Percentiles rank a stretch among this genome's conserved stretches.
phyloP scores from a whole-genome alignment of 2,329 filamentous ascomycete genomes.

The Alternaria arbusti region DNA sequence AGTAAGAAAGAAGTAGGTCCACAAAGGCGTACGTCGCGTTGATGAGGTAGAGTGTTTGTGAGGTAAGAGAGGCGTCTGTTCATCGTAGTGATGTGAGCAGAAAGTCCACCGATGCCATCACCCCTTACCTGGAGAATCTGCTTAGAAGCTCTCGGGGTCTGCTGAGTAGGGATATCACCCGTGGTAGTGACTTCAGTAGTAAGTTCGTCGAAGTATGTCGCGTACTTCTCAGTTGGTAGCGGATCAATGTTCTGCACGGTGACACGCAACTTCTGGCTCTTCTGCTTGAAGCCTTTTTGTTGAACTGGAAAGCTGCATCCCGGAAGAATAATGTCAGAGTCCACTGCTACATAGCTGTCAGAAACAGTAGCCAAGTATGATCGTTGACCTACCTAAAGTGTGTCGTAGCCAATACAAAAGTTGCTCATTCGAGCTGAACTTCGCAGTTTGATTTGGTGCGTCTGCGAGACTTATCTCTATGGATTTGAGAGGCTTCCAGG shows the following conservation, averaged over 20 bases:
- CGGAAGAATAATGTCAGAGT: constrained; percentile 71
- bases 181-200: constrained; percentile 30
- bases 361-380: background rate
- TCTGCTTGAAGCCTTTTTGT: constrained; percentile 54
- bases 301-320: constrained; percentile 73
- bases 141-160: constrained; percentile 13
- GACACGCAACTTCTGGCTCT: constrained; percentile 62
- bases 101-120: constrained; percentile 70
- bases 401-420: constrained; percentile 38
- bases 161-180: constrained; percentile 12
- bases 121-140: constrained; percentile 39
- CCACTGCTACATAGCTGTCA: constrained; percentile 50
- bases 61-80: constrained; percentile 67
- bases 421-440: constrained; percentile 35
- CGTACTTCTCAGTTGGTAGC: constrained; percentile 28
- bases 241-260: constrained; percentile 62
- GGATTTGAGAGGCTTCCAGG: constrained; percentile 38
- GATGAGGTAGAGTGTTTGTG: constrained; percentile 18
- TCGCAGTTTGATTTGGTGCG: constrained; percentile 20
- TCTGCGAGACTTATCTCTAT: constrained; percentile 33
- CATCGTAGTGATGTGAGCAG: constrained; percentile 67
- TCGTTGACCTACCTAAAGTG: constrained; percentile 38
- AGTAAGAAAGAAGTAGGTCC: constrained; percentile 69
- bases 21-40: constrained; percentile 35
- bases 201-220: constrained; percentile 39